Base-by-base conservation (phyloP, 352 stramenopile genomes). In the Aphanomyces euteiches region DNA sequence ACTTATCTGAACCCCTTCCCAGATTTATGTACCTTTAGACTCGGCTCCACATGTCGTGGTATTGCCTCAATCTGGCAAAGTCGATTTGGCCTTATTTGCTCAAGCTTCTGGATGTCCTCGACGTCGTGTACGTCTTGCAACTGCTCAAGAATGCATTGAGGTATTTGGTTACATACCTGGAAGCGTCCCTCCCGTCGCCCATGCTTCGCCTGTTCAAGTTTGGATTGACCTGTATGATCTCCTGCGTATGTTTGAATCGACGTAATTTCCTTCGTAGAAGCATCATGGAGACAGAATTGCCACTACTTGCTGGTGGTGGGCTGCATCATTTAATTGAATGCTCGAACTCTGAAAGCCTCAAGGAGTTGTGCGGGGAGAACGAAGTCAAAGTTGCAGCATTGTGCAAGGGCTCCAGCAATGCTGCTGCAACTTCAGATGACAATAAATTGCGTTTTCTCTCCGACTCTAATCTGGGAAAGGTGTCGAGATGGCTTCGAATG, bases 401-500 rank as follows among this genome's bases (percentile, higher is more conserved):
- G 50, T 19, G 50, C 50, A 58, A 58, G 36, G 43, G 10, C 50
- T 13, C 50, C 7, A 19, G 17, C 50, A 12, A 13, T 17, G 36
- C 50, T 37, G 43, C 10, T n/a, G 17, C 10, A n/a, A n/a, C 43
- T n/a, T 50, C 17, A n/a, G 43, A 50, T 50, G 10, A 50, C 6
- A 38, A n/a, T 61, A 37, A 63, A 15, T 19, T 54, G 21, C 5
- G 17, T 19, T 67, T 67, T 36, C 21, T 67, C 7, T 48, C 43
- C 1, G 41, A 54, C 21, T 7, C 39, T 7, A 41, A 67, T 56
- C 19, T 67, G 41, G 38, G 59, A 5, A 21, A 38, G 15, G 19
- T 67, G 10, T 38, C 59, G 6, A 48, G 38, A 36, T 67, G 59
- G 59, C 43, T 67, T 41, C 59, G 59, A 8, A 67, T 67, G 59